Percentiles rank a stretch among this genome's conserved stretches.
These are phyloP conservation scores for Scutellaria galericulata DNA, from an alignment of 257 asterid genomes.

Conservation along the genomic window DNA sequence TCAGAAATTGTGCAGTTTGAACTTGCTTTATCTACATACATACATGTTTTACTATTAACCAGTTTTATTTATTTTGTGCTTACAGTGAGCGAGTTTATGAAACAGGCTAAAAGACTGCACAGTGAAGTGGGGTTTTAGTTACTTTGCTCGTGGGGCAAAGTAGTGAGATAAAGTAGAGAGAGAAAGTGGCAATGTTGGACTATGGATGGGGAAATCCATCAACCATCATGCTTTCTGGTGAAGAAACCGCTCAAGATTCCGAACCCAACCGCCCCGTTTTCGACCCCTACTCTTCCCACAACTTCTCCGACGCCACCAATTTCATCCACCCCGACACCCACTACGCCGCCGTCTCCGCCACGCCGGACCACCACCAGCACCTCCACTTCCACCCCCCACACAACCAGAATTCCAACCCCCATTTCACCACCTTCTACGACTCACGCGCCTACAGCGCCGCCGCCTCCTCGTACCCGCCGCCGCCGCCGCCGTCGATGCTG, in stretches of 20 bases:
- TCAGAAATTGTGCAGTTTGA: constrained; percentile 40
- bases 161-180: neutral
- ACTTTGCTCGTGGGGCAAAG: neutral
- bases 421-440: constrained; percentile 50
- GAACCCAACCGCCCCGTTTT: constrained; percentile 57
- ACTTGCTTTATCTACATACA: constrained; percentile 29
- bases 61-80: neutral
- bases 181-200: constrained; percentile 62
- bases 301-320: constrained; percentile 40
- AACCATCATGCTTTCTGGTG: constrained; percentile 63
- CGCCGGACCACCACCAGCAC: constrained; percentile 38
- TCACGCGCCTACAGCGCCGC: constrained; percentile 52
- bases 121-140: constrained; percentile 18
- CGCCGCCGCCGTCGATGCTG: constrained; percentile 52
- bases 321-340: constrained; percentile 57
- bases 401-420: constrained; percentile 36
- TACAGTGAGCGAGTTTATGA: constrained; percentile 24
- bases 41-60: neutral
- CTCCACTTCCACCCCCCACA: constrained; percentile 44
- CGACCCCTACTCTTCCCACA: constrained; percentile 56
- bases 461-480: constrained; percentile 38
- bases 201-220: constrained; percentile 92
- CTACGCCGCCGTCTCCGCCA: constrained; percentile 35
- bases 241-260: constrained; percentile 54
- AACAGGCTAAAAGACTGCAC: neutral